phyloP scores from a whole-genome alignment of 108 stramenopile species.

The Stephanodiscus triporus region DNA sequence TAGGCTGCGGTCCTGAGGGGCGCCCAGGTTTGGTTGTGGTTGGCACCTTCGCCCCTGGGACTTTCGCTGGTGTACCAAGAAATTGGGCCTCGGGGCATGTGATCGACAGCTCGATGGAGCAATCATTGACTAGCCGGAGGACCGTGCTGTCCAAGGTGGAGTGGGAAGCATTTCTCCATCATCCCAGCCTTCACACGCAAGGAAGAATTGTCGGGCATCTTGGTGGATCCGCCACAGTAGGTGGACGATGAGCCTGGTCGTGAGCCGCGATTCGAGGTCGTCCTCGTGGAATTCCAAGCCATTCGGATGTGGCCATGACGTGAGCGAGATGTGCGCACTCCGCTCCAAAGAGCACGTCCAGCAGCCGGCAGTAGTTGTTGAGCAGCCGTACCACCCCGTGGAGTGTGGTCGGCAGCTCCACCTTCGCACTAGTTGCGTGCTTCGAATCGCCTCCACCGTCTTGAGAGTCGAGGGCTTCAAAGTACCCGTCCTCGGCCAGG shows the following conservation, averaged over 20 bases:
- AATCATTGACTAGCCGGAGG: not conserved
- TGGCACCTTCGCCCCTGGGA: not conserved
- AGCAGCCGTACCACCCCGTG: too few species aligned
- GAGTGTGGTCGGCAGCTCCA: too few species aligned
- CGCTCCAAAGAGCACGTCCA: too few species aligned
- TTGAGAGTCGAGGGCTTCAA: too few species aligned
- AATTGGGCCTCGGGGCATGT: not conserved
- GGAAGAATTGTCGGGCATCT: not conserved
- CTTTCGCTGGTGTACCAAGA: not conserved
- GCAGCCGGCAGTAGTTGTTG: too few species aligned
- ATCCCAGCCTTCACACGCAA: not conserved
- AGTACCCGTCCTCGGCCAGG: too few species aligned
- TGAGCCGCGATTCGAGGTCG: not conserved
- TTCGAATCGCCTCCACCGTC: too few species aligned
- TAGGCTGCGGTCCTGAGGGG: not conserved
- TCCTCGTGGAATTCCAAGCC: not conserved
- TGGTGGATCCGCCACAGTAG: not conserved
- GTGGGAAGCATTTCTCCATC: not conserved
- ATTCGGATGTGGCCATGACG: not conserved
- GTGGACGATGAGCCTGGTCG: not conserved
- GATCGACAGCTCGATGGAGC: not conserved
- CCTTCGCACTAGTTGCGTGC: too few species aligned
- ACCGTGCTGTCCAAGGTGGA: not conserved
- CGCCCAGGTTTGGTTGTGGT: not conserved
- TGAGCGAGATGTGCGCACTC: too few species aligned